Evolutionary conservation across 1,284 basidiomycete genomes (phyloP).

Genomic region (Moniliella sp.): DNA sequence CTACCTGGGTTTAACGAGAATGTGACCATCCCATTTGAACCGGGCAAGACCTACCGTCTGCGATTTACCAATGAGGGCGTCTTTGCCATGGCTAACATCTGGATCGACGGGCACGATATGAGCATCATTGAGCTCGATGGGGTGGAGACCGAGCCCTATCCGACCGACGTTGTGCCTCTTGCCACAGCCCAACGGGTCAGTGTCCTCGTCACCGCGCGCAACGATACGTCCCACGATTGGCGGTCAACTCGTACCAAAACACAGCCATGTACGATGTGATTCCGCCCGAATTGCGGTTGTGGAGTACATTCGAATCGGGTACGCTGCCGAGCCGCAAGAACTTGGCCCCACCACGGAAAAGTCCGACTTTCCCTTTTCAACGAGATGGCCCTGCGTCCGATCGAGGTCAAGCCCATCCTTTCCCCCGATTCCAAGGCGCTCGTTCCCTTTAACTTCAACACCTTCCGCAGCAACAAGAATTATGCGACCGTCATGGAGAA

Average conservation of each 20-base stretch:
- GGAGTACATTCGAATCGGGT: no score
- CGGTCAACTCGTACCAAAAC: constrained; percentile 73
- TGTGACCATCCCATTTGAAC: constrained; percentile 46
- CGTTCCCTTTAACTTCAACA: constrained; percentile 24
- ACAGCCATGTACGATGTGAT: constrained; percentile 36
- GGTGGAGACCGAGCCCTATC: constrained; percentile 51
- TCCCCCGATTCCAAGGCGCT: constrained; percentile 32
- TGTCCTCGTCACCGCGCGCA: constrained; percentile 65
- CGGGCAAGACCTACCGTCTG: constrained; percentile 51
- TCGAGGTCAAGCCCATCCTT: constrained; percentile 26
- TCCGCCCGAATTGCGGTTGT: constrained; percentile 12
- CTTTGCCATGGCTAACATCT: constrained; percentile 13
- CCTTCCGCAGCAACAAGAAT: neutral
- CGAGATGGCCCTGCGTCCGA: constrained; percentile 36
- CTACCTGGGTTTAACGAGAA: constrained; percentile 47
- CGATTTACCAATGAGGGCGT: constrained; percentile 55
- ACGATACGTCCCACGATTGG: constrained; percentile 65
- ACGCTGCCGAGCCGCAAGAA: no score
- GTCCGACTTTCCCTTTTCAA: no score
- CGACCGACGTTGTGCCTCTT: constrained; percentile 49
- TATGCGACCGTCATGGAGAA: constrained; percentile 36
- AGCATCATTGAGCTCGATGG: constrained; percentile 71
- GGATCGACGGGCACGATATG: constrained; percentile 77
- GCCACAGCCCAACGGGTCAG: constrained; percentile 83
- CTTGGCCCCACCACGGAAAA: no score